These are phyloP conservation scores for Halenospora varia DNA, from an alignment of 495 filamentous ascomycete species.

Conservation along the genomic window DNA sequence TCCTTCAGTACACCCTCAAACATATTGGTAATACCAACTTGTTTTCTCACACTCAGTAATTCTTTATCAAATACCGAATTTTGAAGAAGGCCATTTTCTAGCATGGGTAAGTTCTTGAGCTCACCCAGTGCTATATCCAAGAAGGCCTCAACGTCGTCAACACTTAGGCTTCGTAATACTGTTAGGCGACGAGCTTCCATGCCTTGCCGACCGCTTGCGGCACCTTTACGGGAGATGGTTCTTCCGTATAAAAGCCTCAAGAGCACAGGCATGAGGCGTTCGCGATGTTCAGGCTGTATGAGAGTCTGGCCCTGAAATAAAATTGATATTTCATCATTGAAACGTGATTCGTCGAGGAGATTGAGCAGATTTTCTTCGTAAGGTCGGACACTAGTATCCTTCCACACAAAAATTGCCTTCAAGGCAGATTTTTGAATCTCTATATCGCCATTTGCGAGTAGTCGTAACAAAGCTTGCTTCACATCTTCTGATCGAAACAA, in stretches of 20 bases:
- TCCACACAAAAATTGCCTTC: slow-evolving; percentile 87
- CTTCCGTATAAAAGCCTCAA: slow-evolving; percentile 86
- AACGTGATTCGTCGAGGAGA: slow-evolving; percentile 84
- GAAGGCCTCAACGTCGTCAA: slow-evolving; percentile 70
- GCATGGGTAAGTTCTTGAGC: slow-evolving; percentile 52
- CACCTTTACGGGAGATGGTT: slow-evolving; percentile 77
- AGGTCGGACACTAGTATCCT: slow-evolving; percentile 62
- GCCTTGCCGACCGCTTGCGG: slow-evolving; percentile 52
- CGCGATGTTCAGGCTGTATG: slow-evolving; percentile 68
- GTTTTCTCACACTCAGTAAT: slow-evolving; percentile 63
- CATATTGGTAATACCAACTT: slow-evolving; percentile 87
- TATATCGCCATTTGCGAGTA: slow-evolving; percentile 81
- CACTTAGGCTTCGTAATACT: slow-evolving; percentile 42
- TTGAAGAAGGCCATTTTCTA: slow-evolving; percentile 46
- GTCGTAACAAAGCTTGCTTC: slow-evolving; percentile 62
- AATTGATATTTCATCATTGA: slow-evolving; percentile 85
- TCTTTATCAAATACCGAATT: slow-evolving; percentile 47
- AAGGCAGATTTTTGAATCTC: slow-evolving; percentile 83
- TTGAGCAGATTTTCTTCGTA: slow-evolving; percentile 88
- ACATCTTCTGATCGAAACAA: slow-evolving; percentile 77
- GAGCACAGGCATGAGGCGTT: slow-evolving; percentile 74
- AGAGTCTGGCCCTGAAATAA: slow-evolving; percentile 79
- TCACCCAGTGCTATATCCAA: slow-evolving; percentile 77
- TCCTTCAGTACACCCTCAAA: slow-evolving; percentile 81
- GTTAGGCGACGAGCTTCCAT: slow-evolving; percentile 61